Evolutionary conservation across 2,329 filamentous ascomycete genomes (phyloP), one percentile per base, ranked within the genome.

Genomic region (Fusarium staphyleae): DNA sequence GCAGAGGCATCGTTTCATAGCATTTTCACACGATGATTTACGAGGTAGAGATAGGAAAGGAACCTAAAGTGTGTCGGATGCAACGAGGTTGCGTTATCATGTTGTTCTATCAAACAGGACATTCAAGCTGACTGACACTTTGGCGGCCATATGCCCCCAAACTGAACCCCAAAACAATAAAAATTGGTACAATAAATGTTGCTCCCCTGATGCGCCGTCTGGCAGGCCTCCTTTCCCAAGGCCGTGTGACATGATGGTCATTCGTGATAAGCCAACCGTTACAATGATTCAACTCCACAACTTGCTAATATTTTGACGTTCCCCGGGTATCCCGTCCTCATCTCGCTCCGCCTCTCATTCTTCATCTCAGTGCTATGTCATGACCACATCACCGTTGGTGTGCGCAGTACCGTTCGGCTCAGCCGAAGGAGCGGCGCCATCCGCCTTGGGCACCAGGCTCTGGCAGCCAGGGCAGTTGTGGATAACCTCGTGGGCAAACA

Each of bases 381-480:
- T 72, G 12, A 72, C 75, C 77, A 83, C 81, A 2, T 74, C 71
- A 24, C 76, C 75, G 37, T 77, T 75, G 22, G 67, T 62, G 45
- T 74, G 60, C 26, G 65, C 50, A 41, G 70, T 57, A 9, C 72
- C 73, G 44, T 75, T 74, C 16, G 64, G 57, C 45, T 66, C 67
- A 12, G 57, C 53, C 19, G 58, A 47, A 34, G 43, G 40, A 29
- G 57, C 47, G 11, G 53, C 55, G 35, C 55, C 54, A 41, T 59
- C 62, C 32, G 32, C 37, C 47, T 52, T 54, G 29, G 39, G 52
- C 9, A 30, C 69, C 50, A 78, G 77, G 67, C 81, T 83, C 72
- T 85, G 88, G 72, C 95, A 99, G 0, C 93, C 93, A 0, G 95
- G 93, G 69, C 95, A 99, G 74, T 98, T 98, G 72, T 99, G 93